phyloP scores from a whole-genome alignment of 2,329 filamentous ascomycete species.

The Colletotrichum spaethianum region DNA sequence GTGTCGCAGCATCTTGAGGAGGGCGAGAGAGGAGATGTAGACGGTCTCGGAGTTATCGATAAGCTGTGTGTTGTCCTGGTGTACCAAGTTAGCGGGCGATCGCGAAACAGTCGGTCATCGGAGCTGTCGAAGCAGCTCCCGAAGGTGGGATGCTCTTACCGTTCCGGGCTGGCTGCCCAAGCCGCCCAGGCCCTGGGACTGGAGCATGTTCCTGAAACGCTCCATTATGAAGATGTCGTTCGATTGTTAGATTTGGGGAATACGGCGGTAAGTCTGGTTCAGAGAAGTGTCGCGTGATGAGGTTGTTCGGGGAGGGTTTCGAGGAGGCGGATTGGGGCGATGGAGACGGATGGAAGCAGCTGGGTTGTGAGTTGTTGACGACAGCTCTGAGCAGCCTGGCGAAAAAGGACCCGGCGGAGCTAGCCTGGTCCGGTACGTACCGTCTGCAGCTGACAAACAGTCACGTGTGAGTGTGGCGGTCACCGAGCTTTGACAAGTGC shows the following conservation, averaged over 20 bases:
- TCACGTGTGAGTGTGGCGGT: slow-evolving; percentile 15
- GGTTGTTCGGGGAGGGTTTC: slow-evolving; percentile 1
- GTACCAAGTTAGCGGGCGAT: slow-evolving; percentile 5
- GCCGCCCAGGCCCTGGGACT: slow-evolving; percentile 79
- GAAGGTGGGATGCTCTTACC: slow-evolving; percentile 60
- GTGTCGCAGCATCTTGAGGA: slow-evolving; percentile 98
- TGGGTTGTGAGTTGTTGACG: slow-evolving; percentile 46
- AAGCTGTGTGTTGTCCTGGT: slow-evolving; percentile 87
- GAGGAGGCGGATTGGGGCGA: slow-evolving; percentile 33
- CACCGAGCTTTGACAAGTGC: neutral
- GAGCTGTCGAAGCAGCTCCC: slow-evolving; percentile 26
- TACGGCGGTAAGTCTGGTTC: neutral
- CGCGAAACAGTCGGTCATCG: neutral
- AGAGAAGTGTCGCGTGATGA: slow-evolving; percentile 5
- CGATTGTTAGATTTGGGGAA: neutral
- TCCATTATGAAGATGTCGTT: slow-evolving; percentile 75
- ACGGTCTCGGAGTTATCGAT: slow-evolving; percentile 99
- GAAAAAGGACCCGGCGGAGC: slow-evolving; percentile 43
- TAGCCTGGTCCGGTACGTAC: slow-evolving; percentile 42
- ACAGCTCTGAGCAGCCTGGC: slow-evolving; percentile 51
- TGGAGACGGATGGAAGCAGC: slow-evolving; percentile 40
- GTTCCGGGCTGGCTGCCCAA: slow-evolving; percentile 72
- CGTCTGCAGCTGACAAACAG: slow-evolving; percentile 20
- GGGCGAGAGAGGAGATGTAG: slow-evolving; percentile 96
- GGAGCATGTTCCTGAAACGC: slow-evolving; percentile 90